Evolutionary conservation across 192 early-diverging fungal species (phyloP).

Genomic region (Tieghemiomyces parasiticus): DNA sequence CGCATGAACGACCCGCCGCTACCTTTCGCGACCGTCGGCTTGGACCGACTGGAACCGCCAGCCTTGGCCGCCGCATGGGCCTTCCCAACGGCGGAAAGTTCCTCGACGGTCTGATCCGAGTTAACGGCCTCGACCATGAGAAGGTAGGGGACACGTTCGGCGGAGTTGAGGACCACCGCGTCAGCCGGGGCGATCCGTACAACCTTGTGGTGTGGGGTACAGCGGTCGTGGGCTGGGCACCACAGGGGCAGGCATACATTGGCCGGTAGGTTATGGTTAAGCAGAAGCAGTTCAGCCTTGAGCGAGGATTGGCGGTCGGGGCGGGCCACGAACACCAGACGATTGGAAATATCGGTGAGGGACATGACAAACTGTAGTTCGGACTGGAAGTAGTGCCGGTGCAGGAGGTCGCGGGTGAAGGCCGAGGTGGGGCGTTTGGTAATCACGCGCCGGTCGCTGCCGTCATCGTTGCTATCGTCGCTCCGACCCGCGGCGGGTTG

Average conservation of each 20-base stretch:
- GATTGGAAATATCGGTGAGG: constrained; percentile 79
- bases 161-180: constrained; percentile 91
- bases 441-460: background rate
- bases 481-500: too few species aligned
- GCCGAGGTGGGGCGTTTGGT: background rate
- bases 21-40: too few species aligned
- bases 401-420: background rate
- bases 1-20: too few species aligned
- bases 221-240: constrained; percentile 55
- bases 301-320: constrained; percentile 71
- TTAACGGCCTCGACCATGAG: constrained; percentile 81
- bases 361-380: constrained; percentile 87
- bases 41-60: too few species aligned
- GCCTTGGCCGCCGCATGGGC: background rate
- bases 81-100: background rate
- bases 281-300: constrained; percentile 76
- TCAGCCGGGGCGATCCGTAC: constrained; percentile 84
- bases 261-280: constrained; percentile 89
- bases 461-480: too few species aligned
- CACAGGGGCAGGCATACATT: constrained; percentile 88
- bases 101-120: constrained; percentile 22
- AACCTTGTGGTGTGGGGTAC: constrained; percentile 67
- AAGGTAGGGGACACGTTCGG: constrained; percentile 87
- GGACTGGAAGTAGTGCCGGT: constrained; percentile 61
- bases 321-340: constrained; percentile 76